These are phyloP conservation scores for Phellopilus nigrolimitatus DNA, from an alignment of 1,284 basidiomycete genomes.

Conservation along the genomic window DNA sequence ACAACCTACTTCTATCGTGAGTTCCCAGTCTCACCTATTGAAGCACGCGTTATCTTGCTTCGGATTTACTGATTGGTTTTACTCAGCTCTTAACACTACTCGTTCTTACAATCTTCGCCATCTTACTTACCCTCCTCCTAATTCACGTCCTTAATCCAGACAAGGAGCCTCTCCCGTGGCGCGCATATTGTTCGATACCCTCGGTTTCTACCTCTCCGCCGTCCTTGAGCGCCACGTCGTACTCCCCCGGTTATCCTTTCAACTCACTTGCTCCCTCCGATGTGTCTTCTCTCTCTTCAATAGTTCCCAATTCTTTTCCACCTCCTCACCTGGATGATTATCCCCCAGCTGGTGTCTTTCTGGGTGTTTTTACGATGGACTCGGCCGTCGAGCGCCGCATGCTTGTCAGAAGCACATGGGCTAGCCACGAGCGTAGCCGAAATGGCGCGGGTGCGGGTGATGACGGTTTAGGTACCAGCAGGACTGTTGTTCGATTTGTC, in stretches of 20 bases:
- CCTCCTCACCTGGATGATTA: conserved; percentile 65
- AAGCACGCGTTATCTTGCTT: neutral
- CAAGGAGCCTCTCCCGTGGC: conserved; percentile 92
- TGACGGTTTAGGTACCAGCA: conserved; percentile 70
- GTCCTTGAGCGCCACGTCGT: conserved; percentile 33
- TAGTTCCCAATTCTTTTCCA: conserved; percentile 44
- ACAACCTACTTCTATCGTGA: conserved; percentile 75
- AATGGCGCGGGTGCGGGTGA: conserved; percentile 67
- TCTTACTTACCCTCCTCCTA: conserved; percentile 76
- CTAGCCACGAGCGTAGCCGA: conserved; percentile 74
- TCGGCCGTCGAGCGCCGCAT: conserved; percentile 82
- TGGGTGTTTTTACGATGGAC: conserved; percentile 92
- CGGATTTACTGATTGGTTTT: conserved; percentile 20
- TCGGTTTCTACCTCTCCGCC: conserved; percentile 38
- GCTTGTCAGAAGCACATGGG: conserved; percentile 89
- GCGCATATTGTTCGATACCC: conserved; percentile 80
- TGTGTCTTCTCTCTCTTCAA: conserved; percentile 30
- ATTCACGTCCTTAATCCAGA: conserved; percentile 95
- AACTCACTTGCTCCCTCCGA: conserved; percentile 36
- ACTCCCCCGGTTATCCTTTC: conserved; percentile 33
- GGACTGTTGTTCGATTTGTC: conserved; percentile 89
- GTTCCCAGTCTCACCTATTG: conserved; percentile 28
- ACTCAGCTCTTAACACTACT: conserved; percentile 66
- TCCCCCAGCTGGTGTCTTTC: conserved; percentile 84
- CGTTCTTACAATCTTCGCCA: conserved; percentile 66